These are phyloP conservation scores for Trichoderma hamatum DNA, from an alignment of 2,329 filamentous ascomycete genomes.

Conservation along the genomic window DNA sequence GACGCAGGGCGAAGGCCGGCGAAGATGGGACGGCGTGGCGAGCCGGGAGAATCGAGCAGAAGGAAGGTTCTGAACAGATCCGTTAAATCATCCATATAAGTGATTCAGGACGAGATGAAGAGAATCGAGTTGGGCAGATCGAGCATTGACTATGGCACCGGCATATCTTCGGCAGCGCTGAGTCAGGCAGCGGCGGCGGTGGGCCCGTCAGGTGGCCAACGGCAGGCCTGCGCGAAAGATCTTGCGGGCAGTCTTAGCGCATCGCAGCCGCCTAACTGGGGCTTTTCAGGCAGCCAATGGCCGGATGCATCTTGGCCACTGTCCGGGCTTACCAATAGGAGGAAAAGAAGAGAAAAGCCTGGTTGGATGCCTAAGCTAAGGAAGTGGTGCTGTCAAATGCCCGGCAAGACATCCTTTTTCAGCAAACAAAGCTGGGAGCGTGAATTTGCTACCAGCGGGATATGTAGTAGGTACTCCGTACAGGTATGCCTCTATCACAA, in stretches of 20 bases:
- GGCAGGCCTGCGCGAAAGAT: neutral
- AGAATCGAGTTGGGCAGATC: constrained; percentile 21
- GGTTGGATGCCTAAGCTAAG: neutral
- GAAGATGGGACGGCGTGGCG: neutral
- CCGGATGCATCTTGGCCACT: neutral
- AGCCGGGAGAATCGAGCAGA: neutral
- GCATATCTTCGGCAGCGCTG: constrained; percentile 26
- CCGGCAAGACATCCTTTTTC: neutral
- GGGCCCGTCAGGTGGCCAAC: constrained; percentile 25
- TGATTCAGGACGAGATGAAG: constrained; percentile 24
- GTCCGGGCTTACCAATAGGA: neutral
- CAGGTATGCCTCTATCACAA: neutral
- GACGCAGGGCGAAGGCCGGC: neutral
- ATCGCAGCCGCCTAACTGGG: neutral
- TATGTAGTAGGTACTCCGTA: neutral
- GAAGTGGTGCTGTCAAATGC: neutral
- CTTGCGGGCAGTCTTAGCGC: constrained; percentile 4
- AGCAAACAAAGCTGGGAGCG: neutral
- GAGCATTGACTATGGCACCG: constrained; percentile 19
- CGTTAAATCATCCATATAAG: constrained; percentile 12
- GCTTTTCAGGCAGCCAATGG: constrained; percentile 9
- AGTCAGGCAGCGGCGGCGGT: constrained; percentile 6
- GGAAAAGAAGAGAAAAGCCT: neutral
- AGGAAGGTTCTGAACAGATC: neutral
- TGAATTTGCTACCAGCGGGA: neutral